Evolutionary conservation across 2,329 filamentous ascomycete species (phyloP).

Genomic region (Ascomycota sp.): DNA sequence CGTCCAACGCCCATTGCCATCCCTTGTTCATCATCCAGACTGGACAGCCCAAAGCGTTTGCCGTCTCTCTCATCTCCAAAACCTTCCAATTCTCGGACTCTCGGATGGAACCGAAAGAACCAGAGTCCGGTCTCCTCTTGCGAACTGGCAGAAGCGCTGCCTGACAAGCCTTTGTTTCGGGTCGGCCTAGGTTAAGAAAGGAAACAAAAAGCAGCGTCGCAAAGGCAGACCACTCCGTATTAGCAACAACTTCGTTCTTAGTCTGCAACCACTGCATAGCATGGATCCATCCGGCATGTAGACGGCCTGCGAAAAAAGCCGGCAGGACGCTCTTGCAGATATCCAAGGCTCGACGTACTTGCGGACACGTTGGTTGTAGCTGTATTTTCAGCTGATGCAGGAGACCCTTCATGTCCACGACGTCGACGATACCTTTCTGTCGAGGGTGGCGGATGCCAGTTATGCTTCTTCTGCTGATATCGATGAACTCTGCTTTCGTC

Average conservation of each 20-base stretch:
- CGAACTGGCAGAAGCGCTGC: slow-evolving; percentile 10
- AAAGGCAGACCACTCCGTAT: slow-evolving; percentile 48
- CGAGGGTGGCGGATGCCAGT: slow-evolving; percentile 34
- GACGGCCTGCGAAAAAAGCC: slow-evolving; percentile 31
- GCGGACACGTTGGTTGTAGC: slow-evolving; percentile 39
- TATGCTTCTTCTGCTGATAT: slow-evolving; percentile 24
- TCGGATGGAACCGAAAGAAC: slow-evolving; percentile 14
- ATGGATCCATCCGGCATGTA: slow-evolving; percentile 53
- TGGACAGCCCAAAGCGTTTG: slow-evolving; percentile 26
- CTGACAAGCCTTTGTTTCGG: slow-evolving; percentile 7
- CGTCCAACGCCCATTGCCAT: slow-evolving; percentile 51
- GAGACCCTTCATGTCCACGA: slow-evolving; percentile 37
- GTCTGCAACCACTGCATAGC: slow-evolving; percentile 43
- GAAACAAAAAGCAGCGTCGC: slow-evolving; percentile 40
- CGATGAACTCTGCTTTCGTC: slow-evolving; percentile 22
- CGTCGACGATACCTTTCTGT: slow-evolving; percentile 37
- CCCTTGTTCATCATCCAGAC: slow-evolving; percentile 37
- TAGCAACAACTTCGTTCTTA: slow-evolving; percentile 21
- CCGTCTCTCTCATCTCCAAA: slow-evolving; percentile 22
- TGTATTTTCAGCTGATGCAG: slow-evolving; percentile 46
- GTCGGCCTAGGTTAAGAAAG: slow-evolving; percentile 34
- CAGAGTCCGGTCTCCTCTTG: slow-evolving; percentile 12
- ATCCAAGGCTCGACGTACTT: slow-evolving; percentile 37
- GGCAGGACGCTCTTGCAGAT: slow-evolving; percentile 42
- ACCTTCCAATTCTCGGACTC: slow-evolving; percentile 23